phyloP scores from a whole-genome alignment of 306 rosid genomes.

The Cucumis hystrix region DNA sequence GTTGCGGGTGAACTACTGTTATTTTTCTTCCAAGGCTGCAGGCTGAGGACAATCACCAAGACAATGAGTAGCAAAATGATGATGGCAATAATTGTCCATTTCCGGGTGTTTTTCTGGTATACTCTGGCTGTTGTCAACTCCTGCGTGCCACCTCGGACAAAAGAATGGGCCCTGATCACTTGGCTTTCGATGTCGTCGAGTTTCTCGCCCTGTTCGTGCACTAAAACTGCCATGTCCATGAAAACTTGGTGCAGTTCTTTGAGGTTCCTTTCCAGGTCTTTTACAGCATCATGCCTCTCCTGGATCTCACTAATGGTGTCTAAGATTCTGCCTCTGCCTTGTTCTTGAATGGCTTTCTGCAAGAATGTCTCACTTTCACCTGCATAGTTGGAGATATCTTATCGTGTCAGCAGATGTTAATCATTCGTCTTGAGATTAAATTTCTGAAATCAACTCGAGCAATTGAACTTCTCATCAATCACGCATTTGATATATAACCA shows the following conservation, averaged over 20 bases:
- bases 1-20: not conserved
- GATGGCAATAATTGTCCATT: constrained; percentile 43
- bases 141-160: constrained; percentile 39
- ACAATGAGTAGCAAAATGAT: constrained; percentile 35
- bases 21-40: constrained; percentile 24
- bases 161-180: constrained; percentile 55
- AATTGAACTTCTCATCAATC: not conserved
- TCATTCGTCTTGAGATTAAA: not conserved
- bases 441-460: not conserved
- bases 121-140: constrained; percentile 34
- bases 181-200: constrained; percentile 78
- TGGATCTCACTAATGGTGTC: constrained; percentile 76
- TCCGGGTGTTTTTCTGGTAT: constrained; percentile 48
- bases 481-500: not conserved
- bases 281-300: constrained; percentile 74
- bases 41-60: constrained; percentile 38
- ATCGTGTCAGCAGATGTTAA: not conserved
- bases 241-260: constrained; percentile 83
- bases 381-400: constrained; percentile 12
- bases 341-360: constrained; percentile 70
- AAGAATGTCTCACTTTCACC: constrained; percentile 86
- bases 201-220: constrained; percentile 66
- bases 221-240: constrained; percentile 87
- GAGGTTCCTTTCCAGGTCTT: constrained; percentile 68
- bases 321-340: constrained; percentile 61